phyloP scores from a whole-genome alignment of 1,284 basidiomycete species.

The Psilocybe mexicana region DNA sequence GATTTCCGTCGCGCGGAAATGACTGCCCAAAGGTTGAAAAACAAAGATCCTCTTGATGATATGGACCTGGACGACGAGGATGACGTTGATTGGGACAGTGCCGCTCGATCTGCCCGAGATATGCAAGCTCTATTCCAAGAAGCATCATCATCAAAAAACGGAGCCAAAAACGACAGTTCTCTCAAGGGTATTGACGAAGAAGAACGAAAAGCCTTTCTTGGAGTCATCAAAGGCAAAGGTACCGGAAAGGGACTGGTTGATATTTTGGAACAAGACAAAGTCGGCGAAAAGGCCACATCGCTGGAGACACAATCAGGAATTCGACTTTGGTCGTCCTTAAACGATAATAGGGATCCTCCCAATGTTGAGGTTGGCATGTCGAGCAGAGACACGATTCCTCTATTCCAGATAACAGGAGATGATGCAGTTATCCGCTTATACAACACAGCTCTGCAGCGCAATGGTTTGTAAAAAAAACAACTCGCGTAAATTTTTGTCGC shows the following conservation, averaged over 20 bases:
- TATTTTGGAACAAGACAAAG: slow-evolving; percentile 38
- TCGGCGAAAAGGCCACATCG: slow-evolving; percentile 24
- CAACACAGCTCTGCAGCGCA: slow-evolving; percentile 30
- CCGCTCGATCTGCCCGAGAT: slow-evolving; percentile 5
- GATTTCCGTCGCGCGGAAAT: slow-evolving; percentile 48
- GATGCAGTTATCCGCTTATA: slow-evolving; percentile 37
- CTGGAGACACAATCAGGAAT: slow-evolving; percentile 39
- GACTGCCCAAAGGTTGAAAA: slow-evolving; percentile 28
- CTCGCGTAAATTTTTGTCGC: background rate
- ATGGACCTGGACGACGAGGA: slow-evolving; percentile 39
- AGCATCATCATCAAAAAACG: slow-evolving; percentile 1
- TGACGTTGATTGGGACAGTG: slow-evolving; percentile 25
- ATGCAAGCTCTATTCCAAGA: slow-evolving; percentile 8
- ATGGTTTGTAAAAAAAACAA: slow-evolving; percentile 35
- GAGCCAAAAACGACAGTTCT: slow-evolving; percentile 19
- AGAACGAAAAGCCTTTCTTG: slow-evolving; percentile 41
- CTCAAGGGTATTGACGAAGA: slow-evolving; percentile 34
- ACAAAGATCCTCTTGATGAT: slow-evolving; percentile 15
- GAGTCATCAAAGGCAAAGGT: slow-evolving; percentile 33
- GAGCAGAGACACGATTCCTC: slow-evolving; percentile 8
- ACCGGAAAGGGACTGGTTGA: slow-evolving; percentile 37
- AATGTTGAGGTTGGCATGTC: background rate
- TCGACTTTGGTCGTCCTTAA: slow-evolving; percentile 13
- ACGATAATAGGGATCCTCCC: background rate
- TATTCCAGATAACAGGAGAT: slow-evolving; percentile 23